These are phyloP conservation scores for Neoboletus magnificus DNA, from an alignment of 768 basidiomycete species.

Conservation along the genomic window DNA sequence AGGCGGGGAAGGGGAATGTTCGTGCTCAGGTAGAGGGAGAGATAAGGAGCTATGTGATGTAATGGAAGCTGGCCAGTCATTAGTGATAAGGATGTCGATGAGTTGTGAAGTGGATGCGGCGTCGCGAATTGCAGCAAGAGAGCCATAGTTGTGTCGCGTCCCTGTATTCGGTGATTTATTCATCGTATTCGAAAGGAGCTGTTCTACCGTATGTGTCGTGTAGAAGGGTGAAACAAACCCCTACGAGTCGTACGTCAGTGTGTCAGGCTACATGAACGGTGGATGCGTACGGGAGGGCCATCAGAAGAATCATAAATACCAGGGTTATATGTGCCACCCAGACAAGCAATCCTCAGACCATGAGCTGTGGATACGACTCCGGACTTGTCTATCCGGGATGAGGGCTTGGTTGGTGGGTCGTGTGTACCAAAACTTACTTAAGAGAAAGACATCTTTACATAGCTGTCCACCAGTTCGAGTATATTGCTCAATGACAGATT, in stretches of 20 bases:
- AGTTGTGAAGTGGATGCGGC: slow-evolving; percentile 58
- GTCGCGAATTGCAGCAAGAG: slow-evolving; percentile 66
- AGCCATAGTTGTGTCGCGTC: slow-evolving; percentile 50
- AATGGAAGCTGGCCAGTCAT: slow-evolving; percentile 70
- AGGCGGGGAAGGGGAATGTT: slow-evolving; percentile 47
- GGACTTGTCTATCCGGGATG: slow-evolving; percentile 63
- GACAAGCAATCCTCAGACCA: slow-evolving; percentile 79
- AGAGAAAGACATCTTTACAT: slow-evolving; percentile 76
- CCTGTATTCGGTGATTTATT: slow-evolving; percentile 45
- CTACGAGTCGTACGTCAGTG: slow-evolving; percentile 33
- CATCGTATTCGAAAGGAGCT: slow-evolving; percentile 68
- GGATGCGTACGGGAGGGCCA: slow-evolving; percentile 55
- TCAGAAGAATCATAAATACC: slow-evolving; percentile 57
- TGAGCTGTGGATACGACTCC: slow-evolving; percentile 74
- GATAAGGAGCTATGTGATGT: slow-evolving; percentile 56
- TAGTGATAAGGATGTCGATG: slow-evolving; percentile 78
- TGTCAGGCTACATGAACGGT: neutral
- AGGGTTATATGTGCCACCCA: slow-evolving; percentile 74
- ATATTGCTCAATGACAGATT: slow-evolving; percentile 69
- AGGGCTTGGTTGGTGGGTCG: neutral
- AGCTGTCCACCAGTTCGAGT: slow-evolving; percentile 75
- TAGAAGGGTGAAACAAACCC: slow-evolving; percentile 79
- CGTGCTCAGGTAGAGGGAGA: slow-evolving; percentile 43
- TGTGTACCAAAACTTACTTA: slow-evolving; percentile 55
- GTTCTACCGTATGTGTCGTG: slow-evolving; percentile 63